A percentile compares a stretch with the other conserved stretches of the same genome.
These are phyloP conservation scores for Cucumis hystrix DNA, from an alignment of 306 rosid genomes.

Conservation along the genomic window DNA sequence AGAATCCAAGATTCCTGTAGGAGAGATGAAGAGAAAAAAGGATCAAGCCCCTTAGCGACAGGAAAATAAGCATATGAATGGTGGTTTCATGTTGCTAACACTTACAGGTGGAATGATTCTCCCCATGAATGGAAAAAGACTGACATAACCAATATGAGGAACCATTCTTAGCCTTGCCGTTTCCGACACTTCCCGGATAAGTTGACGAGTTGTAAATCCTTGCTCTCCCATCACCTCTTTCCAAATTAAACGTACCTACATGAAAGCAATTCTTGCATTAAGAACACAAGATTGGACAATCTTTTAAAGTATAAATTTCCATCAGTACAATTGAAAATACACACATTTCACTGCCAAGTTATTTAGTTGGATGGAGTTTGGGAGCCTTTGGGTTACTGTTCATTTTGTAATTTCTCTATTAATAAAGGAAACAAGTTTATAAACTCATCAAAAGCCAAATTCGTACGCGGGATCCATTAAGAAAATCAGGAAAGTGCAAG, in stretches of 20 bases:
- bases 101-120: conserved; percentile 83
- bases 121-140: conserved; percentile 80
- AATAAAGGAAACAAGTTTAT: background rate
- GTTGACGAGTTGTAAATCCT: conserved; percentile 39
- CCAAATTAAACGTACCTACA: conserved; percentile 72
- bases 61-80: background rate
- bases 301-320: background rate
- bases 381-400: background rate
- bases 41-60: background rate
- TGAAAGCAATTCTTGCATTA: conserved; percentile 1
- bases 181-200: conserved; percentile 52
- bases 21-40: background rate
- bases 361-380: background rate
- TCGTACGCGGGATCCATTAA: background rate
- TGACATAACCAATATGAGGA: conserved; percentile 81
- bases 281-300: conserved; percentile 1
- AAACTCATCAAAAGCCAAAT: background rate
- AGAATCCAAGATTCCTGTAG: conserved; percentile 71
- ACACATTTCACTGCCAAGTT: background rate
- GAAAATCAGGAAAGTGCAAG: background rate
- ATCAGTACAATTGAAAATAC: background rate
- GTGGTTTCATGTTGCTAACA: background rate
- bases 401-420: background rate
- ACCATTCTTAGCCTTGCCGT: conserved; percentile 59
- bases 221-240: conserved; percentile 36